A percentile compares a stretch with the other conserved stretches of the same genome.
Conservation (phyloP, 2,329 filamentous ascomycete genomes). For the Bretziella fagacearum region DNA sequence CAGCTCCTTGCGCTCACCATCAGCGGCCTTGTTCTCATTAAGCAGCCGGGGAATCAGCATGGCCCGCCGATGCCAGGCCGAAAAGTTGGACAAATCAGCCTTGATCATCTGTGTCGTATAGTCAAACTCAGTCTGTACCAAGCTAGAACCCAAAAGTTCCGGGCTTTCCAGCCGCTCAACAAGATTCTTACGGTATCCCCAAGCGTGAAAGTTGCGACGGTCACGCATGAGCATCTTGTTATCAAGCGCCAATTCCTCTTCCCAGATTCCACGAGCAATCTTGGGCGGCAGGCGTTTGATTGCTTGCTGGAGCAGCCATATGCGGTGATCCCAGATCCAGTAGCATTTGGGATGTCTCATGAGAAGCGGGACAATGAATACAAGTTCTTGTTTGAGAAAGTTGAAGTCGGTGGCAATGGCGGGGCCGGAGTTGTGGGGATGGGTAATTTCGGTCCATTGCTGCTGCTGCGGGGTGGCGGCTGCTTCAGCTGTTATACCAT, state of each 20-base stretch:
- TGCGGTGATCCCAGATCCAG: constrained; percentile 96
- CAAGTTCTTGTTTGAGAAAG: constrained; percentile 54
- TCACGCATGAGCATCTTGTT: constrained; percentile 79
- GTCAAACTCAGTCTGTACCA: constrained; percentile 66
- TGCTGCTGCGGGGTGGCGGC: background rate
- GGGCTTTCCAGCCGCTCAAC: constrained; percentile 55
- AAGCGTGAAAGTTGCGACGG: constrained; percentile 87
- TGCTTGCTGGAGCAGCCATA: constrained; percentile 65
- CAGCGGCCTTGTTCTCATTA: constrained; percentile 48
- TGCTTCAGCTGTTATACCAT: constrained; percentile 36
- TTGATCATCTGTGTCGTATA: constrained; percentile 85
- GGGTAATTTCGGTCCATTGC: background rate
- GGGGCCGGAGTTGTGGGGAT: background rate
- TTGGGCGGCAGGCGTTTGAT: constrained; percentile 42
- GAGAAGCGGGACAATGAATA: constrained; percentile 69
- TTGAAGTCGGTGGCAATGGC: constrained; percentile 21
- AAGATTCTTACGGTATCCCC: constrained; percentile 74
- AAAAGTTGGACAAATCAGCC: constrained; percentile 83
- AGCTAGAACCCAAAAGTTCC: constrained; percentile 35
- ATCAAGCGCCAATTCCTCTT: constrained; percentile 64
- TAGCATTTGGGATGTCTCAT: constrained; percentile 89
- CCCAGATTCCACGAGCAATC: constrained; percentile 53
- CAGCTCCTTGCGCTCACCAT: constrained; percentile 46
- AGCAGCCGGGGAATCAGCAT: constrained; percentile 66
- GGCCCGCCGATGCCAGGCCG: constrained; percentile 84